phyloP scores from a whole-genome alignment of 73 alveolate species.

The Paraurostyla sp. region DNA sequence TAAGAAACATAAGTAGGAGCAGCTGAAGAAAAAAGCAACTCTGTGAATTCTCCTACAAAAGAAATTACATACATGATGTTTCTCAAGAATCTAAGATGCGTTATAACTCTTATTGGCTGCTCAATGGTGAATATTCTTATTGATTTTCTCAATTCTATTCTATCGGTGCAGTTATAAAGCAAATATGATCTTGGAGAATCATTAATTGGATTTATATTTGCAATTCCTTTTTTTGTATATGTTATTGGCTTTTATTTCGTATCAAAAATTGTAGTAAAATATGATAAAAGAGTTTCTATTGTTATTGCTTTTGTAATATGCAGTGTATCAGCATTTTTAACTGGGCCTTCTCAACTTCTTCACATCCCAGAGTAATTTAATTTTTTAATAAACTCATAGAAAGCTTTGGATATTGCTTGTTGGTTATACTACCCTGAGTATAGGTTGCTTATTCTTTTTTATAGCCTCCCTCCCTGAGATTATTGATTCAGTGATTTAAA shows the following conservation, averaged over 20 bases:
- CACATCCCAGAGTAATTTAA: background rate
- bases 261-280: background rate
- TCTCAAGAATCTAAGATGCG: slow-evolving; percentile 9
- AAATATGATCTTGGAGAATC: background rate
- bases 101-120: slow-evolving; percentile 26
- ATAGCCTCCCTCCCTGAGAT: slow-evolving; percentile 47
- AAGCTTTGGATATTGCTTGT: background rate
- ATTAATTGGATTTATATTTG: slow-evolving; percentile 32
- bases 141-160: slow-evolving; percentile 12
- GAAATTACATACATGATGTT: slow-evolving; percentile 23
- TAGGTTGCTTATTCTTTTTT: slow-evolving; percentile 30
- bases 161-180: slow-evolving; percentile 2
- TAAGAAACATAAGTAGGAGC: too few species aligned
- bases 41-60: background rate
- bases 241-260: slow-evolving; percentile 40
- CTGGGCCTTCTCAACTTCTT: slow-evolving; percentile 34
- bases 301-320: background rate
- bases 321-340: background rate
- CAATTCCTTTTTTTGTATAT: slow-evolving; percentile 36
- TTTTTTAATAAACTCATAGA: background rate
- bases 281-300: slow-evolving; percentile 5
- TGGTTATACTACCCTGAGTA: background rate
- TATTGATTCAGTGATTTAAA: background rate
- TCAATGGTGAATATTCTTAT: slow-evolving; percentile 34
- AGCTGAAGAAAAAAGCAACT: background rate